Percentiles rank a stretch among this genome's conserved stretches.
Conservation (phyloP, 176 grass and related monocot species). For the Alopecurus myosuroides region DNA sequence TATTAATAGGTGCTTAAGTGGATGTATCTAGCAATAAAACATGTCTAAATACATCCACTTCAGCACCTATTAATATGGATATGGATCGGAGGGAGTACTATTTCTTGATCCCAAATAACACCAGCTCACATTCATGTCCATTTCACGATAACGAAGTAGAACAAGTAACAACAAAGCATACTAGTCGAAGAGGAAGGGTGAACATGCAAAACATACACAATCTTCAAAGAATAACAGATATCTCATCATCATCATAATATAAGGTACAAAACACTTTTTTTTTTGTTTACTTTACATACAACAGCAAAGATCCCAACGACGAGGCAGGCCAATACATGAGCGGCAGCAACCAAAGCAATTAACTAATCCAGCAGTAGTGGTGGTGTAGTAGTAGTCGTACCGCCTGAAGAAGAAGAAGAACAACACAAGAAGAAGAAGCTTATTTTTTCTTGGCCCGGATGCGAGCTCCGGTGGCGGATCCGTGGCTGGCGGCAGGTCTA, state of each 20-base stretch:
- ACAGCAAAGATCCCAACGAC: neutral
- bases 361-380: neutral
- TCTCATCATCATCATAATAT: conserved; percentile 21
- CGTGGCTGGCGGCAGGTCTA: neutral
- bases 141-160: neutral
- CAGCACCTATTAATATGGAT: too few species aligned
- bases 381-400: neutral
- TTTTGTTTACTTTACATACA: conserved; percentile 35
- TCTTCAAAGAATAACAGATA: conserved; percentile 21
- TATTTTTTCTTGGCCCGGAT: conserved; percentile 5
- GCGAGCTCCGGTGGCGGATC: neutral
- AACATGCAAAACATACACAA: neutral
- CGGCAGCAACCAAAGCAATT: conserved; percentile 1
- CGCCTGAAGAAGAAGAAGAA: neutral
- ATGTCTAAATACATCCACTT: too few species aligned
- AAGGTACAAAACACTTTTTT: conserved; percentile 15
- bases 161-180: neutral
- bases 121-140: neutral
- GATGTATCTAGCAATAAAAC: too few species aligned
- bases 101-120: neutral
- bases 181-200: neutral
- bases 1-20: too few species aligned
- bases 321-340: neutral
- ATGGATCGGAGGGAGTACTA: too few species aligned
- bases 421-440: neutral